phyloP scores from a whole-genome alignment of 202 grass and related monocot genomes.

The Elaeis oleifera region DNA sequence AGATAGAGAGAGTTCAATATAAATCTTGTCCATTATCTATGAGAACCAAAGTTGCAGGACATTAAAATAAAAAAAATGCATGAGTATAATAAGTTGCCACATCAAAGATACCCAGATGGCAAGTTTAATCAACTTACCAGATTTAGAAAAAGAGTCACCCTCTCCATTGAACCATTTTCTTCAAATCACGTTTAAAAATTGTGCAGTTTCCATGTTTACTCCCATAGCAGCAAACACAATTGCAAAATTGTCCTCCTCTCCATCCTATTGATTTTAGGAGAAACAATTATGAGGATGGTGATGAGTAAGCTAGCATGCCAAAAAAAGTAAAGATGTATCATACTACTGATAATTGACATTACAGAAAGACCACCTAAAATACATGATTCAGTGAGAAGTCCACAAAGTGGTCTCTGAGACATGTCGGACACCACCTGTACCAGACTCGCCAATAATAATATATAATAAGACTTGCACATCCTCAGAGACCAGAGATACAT shows the following conservation, averaged over 20 bases:
- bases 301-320: too few relatives aligned
- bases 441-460: too few relatives aligned
- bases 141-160: constrained; percentile 99
- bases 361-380: too few relatives aligned
- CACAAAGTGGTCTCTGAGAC: too few relatives aligned
- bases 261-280: constrained; percentile 35
- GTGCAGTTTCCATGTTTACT: constrained; percentile 99
- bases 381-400: too few relatives aligned
- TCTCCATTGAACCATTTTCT: constrained; percentile 98
- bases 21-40: neutral
- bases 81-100: neutral
- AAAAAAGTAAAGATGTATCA: too few relatives aligned
- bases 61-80: neutral
- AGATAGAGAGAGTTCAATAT: neutral
- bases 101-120: neutral
- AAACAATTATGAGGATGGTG: constrained; percentile 9
- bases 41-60: neutral
- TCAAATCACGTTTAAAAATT: constrained; percentile 99
- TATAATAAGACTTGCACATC: too few relatives aligned
- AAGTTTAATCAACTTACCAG: constrained; percentile 39
- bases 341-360: too few relatives aligned
- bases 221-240: constrained; percentile 99
- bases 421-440: too few relatives aligned
- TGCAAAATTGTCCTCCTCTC: constrained; percentile 97
- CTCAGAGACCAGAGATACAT: too few relatives aligned